Evolutionary conservation across 805 yeast genomes (phyloP), one percentile per base, ranked within the genome.

Genomic region (Ogataea methanolica): DNA sequence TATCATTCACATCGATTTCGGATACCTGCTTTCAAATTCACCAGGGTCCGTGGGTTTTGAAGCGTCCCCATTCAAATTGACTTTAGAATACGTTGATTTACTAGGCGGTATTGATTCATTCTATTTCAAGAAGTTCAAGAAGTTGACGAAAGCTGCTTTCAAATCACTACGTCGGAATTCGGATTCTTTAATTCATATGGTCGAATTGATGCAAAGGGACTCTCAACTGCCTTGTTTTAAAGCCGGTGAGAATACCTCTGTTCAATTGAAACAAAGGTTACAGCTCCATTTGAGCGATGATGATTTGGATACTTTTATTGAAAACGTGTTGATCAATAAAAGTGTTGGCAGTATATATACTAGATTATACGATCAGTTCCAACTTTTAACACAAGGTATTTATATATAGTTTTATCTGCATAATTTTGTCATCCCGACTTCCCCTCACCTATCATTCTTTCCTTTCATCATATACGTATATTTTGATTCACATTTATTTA

Each of bases 1-100:
- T 62, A 85, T 94, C 12, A 82, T 92, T 41, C 96, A 88, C 65
- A 94, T 94, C 57, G 99, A 94, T 68, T 94, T 94, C 70, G 99
- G 99, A 0, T 92, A 89, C 65, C 68, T 92, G 63, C 72, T 92
- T 3, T 88, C 97, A 0, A 92, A 94, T 61, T 85, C 97, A 0
- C 99, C 99, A 0, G 99, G 99, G 4, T 85, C 96, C 42, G 90
- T 94, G 47, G 97, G 97, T 0, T 91, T 94, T 64, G 99, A 94
- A 62, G 95, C 97, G 1, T 97, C 98, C 1, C 97, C 99, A 1
- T 94, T 94, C 74, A 94, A 94, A 63, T 72, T 94, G 16, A 89
- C 98, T 0, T 74, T 75, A 49, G 99, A 94, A 59, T 94, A 94
- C 57, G 80, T 92, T 21, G 97, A 91, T 33, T 66, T 94, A 4